Evolutionary conservation across 2,329 filamentous ascomycete genomes (phyloP), one percentile per base, ranked within the genome.

Genomic region (Nothomitra cinnamomea): DNA sequence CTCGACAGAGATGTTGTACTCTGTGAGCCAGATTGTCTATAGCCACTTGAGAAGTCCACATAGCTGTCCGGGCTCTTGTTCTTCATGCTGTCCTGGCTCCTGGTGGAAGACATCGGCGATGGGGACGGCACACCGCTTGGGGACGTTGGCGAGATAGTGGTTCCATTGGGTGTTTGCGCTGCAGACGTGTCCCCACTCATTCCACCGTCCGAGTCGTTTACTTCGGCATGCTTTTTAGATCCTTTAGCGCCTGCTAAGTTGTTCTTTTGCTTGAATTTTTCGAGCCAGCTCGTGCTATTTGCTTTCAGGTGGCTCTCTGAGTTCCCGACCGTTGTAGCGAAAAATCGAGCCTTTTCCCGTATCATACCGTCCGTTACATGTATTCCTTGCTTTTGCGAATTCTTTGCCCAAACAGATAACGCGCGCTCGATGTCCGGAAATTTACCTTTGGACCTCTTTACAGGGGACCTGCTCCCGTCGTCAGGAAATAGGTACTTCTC

Each of bases 181-280:
- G 71, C 72, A 25, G 78, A 64, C 13, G 67, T 36, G 17, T 53
- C 21, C 28, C 17, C 24, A 43, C 21, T 43, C 17, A 28, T 28
- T 2, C 52, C 22, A 28, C 40, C 38, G 17, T 40, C 48, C 19
- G 47, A 64, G 24, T 70, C 67, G 2, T 73, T 75, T 17, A 76
- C 78, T 42, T 72, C 72, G 35, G 66, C 72, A 57, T 74, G 77
- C 55, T 75, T 78, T 60, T 86, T 83, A 0, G 80, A 77, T 53
- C 89, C 84, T 63, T 86, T 88, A 38, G 80, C 65, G 47, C 69
- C 70, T 5, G 76, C 66, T 10, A 83, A 63, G 58, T 76, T 80
- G 65, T 94, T 83, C 70, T 90, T 95, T 64, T 87, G 80, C 72
- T 95, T 95, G 73, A 96, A 96, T 65, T 92, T 94, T 63, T 95